Evolutionary conservation across 2,329 filamentous ascomycete genomes (phyloP), one percentile per base, ranked within the genome.

Genomic region (Alternaria novae-zelandiae): DNA sequence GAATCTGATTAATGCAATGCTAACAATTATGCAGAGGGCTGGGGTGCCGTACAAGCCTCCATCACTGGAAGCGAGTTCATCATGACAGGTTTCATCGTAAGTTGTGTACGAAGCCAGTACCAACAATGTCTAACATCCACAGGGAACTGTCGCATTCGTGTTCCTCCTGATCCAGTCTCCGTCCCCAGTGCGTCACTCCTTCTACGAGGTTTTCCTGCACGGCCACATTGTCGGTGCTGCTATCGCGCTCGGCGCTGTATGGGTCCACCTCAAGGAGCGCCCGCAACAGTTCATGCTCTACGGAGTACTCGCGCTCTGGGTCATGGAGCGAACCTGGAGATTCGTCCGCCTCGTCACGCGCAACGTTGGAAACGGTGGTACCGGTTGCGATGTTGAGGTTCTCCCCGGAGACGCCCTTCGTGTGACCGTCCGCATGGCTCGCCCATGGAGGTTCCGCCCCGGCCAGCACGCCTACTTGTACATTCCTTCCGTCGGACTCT

Each of bases 391-490:
- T 17, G 86, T 94, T 10, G 91, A 94, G 78, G 90, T 91, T 11
- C 86, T 94, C 10, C 91, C 91, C 13, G 92, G 91, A 65, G 91
- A 93, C 70, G 91, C 91, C 8, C 85, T 89, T 71, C 88, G 91
- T 53, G 85, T 95, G 55, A 94, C 91, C 0, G 86, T 93, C 54
- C 89, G 87, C 58, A 87, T 94, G 83, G 88, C 91, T 10, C 88
- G 91, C 47, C 90, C 91, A n/a, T 94, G 91, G 91, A 86, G 82
- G 44, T 92, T 92, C 84, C 84, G 85, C 63, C 89, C 91, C 0
- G 91, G 91, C 36, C 91, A 94, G 79, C 91, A 95, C 76, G 89
- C 91, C 36, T 95, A 94, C 78, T 81, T 95, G 20, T 94, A 94
- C 81, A 86, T 95, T 81, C 92, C 92, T 8, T 83, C 85, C 6